Base-by-base conservation (phyloP, 1,139 yeast genomes). In the Hanseniaspora gamundiae region DNA sequence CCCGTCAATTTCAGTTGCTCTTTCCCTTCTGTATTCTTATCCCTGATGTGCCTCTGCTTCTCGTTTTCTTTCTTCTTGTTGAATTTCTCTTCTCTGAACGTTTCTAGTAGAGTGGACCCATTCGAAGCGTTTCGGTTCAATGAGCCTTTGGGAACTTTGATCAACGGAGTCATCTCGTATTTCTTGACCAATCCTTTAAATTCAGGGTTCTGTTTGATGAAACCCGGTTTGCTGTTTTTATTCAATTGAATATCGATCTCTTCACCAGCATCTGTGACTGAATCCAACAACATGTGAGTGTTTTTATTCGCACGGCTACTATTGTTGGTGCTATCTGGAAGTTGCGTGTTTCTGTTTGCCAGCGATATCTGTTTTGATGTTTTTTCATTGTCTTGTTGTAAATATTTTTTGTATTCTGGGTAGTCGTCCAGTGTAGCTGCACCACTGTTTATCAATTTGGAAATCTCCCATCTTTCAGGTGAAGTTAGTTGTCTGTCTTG, bases 381-480 rank as follows among this genome's bases (percentile, higher is more conserved):
- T n/a, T 68, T 5, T 64, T 70, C 51, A 67, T 65, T 27, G 56
- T 67, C 44, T 39, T 7, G n/a, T 49, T 45, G 36, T 48, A 40
- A 47, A 49, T 13, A 51, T 52, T 29, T 53, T 51, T 48, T 62
- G 65, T 6, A 69, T 65, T 80, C 93, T 1, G 91, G 91, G 53
- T 79, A 79, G 48, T 81, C 91, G 11, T 77, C 71, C 0, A 80
- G 75, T 2, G 78, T 69, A 0, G 77, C 76, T 0, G 75, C 91
- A 2, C 94, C 94, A 3, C 93, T 77, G 0, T 93, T 82, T 30
- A 82, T 80, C 29, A 85, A 66, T 55, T 88, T 96, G 29, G 84
- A 69, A 43, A 85, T 71, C 55, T 88, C 96, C 95, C 95, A 88
- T 46, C 88, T 65, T 59, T 88, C 97, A 1, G 94, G 94, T 0